Evolutionary conservation across 805 yeast species (phyloP), one percentile per base, ranked within the genome.

Genomic region (Saturnispora dispora): DNA sequence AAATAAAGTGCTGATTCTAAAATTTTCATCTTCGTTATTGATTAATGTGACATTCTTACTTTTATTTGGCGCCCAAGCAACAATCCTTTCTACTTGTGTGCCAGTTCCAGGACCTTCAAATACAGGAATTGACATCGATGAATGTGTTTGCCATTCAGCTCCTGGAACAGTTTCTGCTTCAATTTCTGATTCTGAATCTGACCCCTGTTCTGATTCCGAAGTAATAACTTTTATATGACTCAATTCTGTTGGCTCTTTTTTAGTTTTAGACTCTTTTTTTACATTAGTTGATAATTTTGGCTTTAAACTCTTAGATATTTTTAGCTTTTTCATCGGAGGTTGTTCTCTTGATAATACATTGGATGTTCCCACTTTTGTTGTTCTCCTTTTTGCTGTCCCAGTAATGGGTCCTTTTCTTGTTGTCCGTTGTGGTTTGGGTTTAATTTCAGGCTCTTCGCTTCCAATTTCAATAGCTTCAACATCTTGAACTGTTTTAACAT

Each of bases 51-150:
- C 71, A 33, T 69, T 75, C 22, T 74, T 73, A 13, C 79, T 76
- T 22, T 76, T 71, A 33, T 76, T 71, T 5, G 87, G 81, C 0
- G 85, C 81, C 78, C 79, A 83, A 5, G 91, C 93, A 17, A 87
- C 71, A 0, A 72, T 64, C 55, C 79, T 66, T 30, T 69, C 67
- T 1, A 66, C 60, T 50, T 72, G 73, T 7, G 66, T 65, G 41
- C 74, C 78, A 0, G 74, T 68, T 1, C 75, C 79, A 36, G 77
- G 78, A 1, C 75, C 76, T 50, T 71, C 74, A 55, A 71, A 76
- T 0, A 83, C 79, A n/a, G 75, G 74, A 11, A 74, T 57, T 6
- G 67, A 68, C 15, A 79, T 63, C 4, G 65, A 60, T n/a, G 42
- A 40, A 2, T 55, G 46, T 5, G 75, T 76, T 48, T 73, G 69